Conservation (phyloP, 805 yeast genomes). For the Candida broadrunensis region DNA sequence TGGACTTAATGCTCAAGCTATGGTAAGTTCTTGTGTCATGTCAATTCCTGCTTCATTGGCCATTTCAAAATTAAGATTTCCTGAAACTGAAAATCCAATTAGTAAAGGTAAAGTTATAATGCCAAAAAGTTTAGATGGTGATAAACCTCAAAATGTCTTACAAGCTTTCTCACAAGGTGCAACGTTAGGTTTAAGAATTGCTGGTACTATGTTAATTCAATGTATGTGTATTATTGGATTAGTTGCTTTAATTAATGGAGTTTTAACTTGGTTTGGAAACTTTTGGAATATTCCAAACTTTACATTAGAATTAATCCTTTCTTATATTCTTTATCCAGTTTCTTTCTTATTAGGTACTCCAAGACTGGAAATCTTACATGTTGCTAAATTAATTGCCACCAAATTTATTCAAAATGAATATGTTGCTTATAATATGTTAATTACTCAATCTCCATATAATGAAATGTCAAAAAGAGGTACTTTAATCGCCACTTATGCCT, state of each 20-base stretch:
- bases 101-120: constrained; percentile 48
- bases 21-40: constrained; percentile 67
- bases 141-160: constrained; percentile 46
- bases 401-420: constrained; percentile 63
- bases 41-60: constrained; percentile 65
- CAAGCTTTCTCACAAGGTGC: constrained; percentile 62
- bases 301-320: constrained; percentile 53
- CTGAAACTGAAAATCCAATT: constrained; percentile 55
- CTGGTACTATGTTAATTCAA: constrained; percentile 55
- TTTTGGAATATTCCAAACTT: constrained; percentile 57
- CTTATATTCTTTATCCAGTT: constrained; percentile 58
- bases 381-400: constrained; percentile 51
- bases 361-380: constrained; percentile 46
- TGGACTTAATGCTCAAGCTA: constrained; percentile 60
- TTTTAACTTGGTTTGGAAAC: constrained; percentile 58
- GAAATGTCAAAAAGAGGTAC: constrained; percentile 48
- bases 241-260: constrained; percentile 53
- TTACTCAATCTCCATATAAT: constrained; percentile 41
- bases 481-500: constrained; percentile 57
- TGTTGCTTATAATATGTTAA: constrained; percentile 48
- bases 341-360: constrained; percentile 59
- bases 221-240: constrained; percentile 60
- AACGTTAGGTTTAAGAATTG: constrained; percentile 53
- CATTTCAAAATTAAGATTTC: constrained; percentile 55
- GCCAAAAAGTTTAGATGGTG: constrained; percentile 23